Evolutionary conservation across 768 basidiomycete genomes (phyloP).

Genomic region (Auricularia heimuer): DNA sequence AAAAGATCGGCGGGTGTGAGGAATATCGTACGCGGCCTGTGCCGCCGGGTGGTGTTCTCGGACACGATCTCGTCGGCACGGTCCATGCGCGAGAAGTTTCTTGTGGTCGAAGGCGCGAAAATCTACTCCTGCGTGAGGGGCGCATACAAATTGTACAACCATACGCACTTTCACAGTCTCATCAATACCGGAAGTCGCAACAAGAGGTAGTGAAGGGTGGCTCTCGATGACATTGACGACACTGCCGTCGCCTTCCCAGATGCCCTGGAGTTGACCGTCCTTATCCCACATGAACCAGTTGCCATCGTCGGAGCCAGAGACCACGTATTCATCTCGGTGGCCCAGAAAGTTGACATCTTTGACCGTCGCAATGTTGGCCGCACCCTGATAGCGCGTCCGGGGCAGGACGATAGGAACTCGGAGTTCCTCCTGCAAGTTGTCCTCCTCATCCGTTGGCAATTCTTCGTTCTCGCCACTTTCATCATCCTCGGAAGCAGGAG

Average conservation of each 20-base stretch:
- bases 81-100: conserved; percentile 44
- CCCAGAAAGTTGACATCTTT: conserved; percentile 91
- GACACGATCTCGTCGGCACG: conserved; percentile 46
- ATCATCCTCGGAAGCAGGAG: conserved; percentile 11
- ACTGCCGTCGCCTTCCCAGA: conserved; percentile 73
- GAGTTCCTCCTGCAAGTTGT: conserved; percentile 7
- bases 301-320: conserved; percentile 75
- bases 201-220: conserved; percentile 64
- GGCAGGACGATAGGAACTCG: conserved; percentile 50
- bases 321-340: conserved; percentile 62
- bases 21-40: conserved; percentile 16
- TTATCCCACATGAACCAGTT: conserved; percentile 73
- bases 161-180: conserved; percentile 61
- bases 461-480: conserved; percentile 16
- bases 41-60: conserved; percentile 33
- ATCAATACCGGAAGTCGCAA: conserved; percentile 87
- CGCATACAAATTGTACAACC: conserved; percentile 6
- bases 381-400: conserved; percentile 52
- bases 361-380: conserved; percentile 71
- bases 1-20: background rate
- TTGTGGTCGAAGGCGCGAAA: conserved; percentile 47
- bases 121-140: conserved; percentile 31
- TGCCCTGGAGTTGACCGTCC: conserved; percentile 50
- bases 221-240: conserved; percentile 64
- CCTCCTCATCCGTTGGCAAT: conserved; percentile 9